Evolutionary conservation across 345 rosid species (phyloP).

Genomic region (Eucalyptus regnans): DNA sequence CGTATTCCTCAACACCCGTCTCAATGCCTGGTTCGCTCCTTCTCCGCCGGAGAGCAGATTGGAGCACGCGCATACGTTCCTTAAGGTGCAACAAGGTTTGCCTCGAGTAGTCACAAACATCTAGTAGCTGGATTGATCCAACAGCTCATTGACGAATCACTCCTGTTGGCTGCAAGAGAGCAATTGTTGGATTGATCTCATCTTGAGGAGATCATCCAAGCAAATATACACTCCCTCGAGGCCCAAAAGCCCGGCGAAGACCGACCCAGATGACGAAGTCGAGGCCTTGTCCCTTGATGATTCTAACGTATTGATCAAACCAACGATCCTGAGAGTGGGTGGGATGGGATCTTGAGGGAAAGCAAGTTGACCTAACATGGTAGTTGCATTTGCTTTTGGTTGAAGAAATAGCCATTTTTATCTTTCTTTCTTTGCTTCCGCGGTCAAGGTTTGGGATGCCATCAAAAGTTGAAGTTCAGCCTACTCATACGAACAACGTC

Average conservation of each 20-base stretch:
- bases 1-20: constrained; percentile 4
- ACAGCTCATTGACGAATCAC: constrained; percentile 19
- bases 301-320: constrained; percentile 34
- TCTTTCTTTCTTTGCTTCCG: background rate
- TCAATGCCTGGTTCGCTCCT: constrained; percentile 1
- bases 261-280: constrained; percentile 6
- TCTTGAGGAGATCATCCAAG: constrained; percentile 34
- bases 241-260: constrained; percentile 19
- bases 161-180: constrained; percentile 10
- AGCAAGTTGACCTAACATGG: constrained; percentile 41
- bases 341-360: constrained; percentile 62
- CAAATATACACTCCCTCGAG: constrained; percentile 30
- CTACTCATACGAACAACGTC: background rate
- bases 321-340: constrained; percentile 18
- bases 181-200: constrained; percentile 38
- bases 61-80: too few species aligned
- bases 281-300: background rate
- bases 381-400: background rate
- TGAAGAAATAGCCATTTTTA: constrained; percentile 10
- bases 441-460: background rate
- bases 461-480: background rate
- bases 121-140: constrained; percentile 43
- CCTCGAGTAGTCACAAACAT: constrained; percentile 30
- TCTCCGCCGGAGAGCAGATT: too few species aligned
- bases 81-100: too few species aligned